Conservation (phyloP, 2,329 filamentous ascomycete species). For the Chaetomium strumarium region DNA sequence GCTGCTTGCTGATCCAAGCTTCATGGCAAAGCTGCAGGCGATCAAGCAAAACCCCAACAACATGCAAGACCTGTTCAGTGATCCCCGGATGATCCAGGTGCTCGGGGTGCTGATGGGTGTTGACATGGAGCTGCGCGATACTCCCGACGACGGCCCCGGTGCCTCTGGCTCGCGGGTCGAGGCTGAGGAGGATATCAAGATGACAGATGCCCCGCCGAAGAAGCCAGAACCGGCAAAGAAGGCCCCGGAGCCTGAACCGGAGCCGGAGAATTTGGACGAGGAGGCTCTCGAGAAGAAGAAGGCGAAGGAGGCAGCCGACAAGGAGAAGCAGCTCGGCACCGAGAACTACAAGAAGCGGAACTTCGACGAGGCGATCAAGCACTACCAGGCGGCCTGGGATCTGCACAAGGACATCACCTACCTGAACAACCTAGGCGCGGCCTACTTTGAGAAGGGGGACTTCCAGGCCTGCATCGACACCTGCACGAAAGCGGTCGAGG, state of each 20-base stretch:
- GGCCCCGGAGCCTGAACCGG: constrained; percentile 48
- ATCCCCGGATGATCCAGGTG: constrained; percentile 89
- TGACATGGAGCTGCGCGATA: constrained; percentile 66
- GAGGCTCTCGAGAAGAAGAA: constrained; percentile 79
- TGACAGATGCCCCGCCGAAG: constrained; percentile 59
- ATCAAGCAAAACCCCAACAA: constrained; percentile 75
- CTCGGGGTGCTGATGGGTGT: constrained; percentile 91
- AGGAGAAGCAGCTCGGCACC: constrained; percentile 89
- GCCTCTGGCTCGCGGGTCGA: constrained; percentile 37
- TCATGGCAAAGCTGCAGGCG: constrained; percentile 84
- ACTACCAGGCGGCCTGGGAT: constrained; percentile 95
- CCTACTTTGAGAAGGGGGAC: constrained; percentile 94
- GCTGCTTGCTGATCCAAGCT: constrained; percentile 73
- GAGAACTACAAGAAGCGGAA: constrained; percentile 98
- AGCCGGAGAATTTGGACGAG: constrained; percentile 67
- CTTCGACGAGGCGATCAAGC: constrained; percentile 88
- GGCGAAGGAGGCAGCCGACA: constrained; percentile 87
- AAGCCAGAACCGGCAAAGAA: constrained; percentile 48
- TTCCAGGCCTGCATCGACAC: constrained; percentile 80
- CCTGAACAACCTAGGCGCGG: constrained; percentile 91
- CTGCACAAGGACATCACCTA: constrained; percentile 94
- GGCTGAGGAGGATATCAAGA: constrained; percentile 66
- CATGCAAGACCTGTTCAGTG: constrained; percentile 73
- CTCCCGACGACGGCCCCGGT: constrained; percentile 31
- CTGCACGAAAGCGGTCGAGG: constrained; percentile 82